Evolutionary conservation across 441 rosid species (phyloP).

Genomic region (Omphalea diandra): DNA sequence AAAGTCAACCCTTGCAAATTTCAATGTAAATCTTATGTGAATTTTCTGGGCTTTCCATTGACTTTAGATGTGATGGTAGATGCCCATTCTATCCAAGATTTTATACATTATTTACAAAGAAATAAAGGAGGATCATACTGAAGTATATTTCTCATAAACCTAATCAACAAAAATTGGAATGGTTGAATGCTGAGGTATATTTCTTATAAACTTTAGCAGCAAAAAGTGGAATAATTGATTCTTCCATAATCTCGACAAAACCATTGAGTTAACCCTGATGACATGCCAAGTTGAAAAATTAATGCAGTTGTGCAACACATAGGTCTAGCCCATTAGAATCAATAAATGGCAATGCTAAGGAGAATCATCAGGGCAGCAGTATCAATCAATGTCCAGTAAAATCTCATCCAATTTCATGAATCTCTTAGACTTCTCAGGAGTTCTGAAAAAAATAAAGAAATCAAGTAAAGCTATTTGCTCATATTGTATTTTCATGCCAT

Average conservation of each 20-base stretch:
- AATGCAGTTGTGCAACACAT: neutral
- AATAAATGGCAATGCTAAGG: too few species aligned
- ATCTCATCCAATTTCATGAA: neutral
- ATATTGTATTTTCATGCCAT: neutral
- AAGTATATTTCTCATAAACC: neutral
- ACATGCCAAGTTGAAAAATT: neutral
- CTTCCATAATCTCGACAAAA: neutral
- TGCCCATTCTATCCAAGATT: neutral
- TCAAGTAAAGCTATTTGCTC: neutral
- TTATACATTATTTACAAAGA: neutral
- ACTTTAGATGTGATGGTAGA: neutral
- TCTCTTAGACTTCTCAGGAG: neutral
- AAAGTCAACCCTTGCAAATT: neutral
- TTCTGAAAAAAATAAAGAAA: neutral
- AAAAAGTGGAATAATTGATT: too few species aligned
- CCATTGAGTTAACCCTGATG: too few species aligned
- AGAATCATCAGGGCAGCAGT: too few species aligned
- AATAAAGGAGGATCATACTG: neutral
- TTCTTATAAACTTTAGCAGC: too few species aligned
- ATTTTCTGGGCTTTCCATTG: neutral
- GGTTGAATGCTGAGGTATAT: too few species aligned
- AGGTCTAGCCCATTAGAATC: neutral
- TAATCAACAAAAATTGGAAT: neutral
- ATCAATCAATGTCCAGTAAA: neutral
- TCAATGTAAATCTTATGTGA: neutral